phyloP scores from a whole-genome alignment of 805 yeast species.

The Metschnikowia continentalis region DNA sequence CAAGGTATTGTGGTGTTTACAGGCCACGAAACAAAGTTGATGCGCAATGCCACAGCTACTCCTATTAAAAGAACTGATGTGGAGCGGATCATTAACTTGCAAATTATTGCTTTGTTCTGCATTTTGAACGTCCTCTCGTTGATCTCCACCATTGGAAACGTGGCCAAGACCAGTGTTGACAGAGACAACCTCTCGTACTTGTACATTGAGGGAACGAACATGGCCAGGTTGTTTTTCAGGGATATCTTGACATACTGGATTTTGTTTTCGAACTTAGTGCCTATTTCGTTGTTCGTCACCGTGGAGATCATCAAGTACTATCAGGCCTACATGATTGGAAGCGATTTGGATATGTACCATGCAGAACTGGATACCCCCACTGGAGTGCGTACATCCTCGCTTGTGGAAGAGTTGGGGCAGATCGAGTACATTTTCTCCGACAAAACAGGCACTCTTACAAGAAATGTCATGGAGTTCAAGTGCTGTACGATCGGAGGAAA shows the following conservation, averaged over 20 bases:
- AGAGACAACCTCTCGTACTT: conserved; percentile 57
- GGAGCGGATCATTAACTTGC: conserved; percentile 89
- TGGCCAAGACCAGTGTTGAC: conserved; percentile 59
- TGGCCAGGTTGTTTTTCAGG: conserved; percentile 69
- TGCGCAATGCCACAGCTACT: conserved; percentile 98
- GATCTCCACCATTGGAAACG: conserved; percentile 85
- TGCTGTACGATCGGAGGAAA: conserved; percentile 90
- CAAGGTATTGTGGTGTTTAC: conserved; percentile 92
- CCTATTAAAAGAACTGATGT: conserved; percentile 97
- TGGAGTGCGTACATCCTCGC: conserved; percentile 88
- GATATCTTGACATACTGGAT: conserved; percentile 95
- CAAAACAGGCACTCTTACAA: conserved; percentile 93
- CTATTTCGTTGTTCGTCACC: conserved; percentile 92
- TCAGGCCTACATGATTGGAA: conserved; percentile 89
- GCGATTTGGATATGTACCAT: conserved; percentile 90
- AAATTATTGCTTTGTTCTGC: conserved; percentile 81
- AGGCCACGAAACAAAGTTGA: conserved; percentile 96
- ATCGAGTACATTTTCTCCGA: conserved; percentile 95
- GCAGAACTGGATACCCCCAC: conserved; percentile 89
- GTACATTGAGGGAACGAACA: conserved; percentile 62
- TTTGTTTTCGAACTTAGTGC: conserved; percentile 93
- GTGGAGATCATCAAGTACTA: conserved; percentile 93
- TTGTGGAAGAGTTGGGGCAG: conserved; percentile 96
- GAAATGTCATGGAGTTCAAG: conserved; percentile 95
- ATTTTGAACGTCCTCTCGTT: conserved; percentile 71